Evolutionary conservation across 1,139 yeast species (phyloP), one percentile per base, ranked within the genome.

Genomic region (Sugiyamaella grinbergsii): DNA sequence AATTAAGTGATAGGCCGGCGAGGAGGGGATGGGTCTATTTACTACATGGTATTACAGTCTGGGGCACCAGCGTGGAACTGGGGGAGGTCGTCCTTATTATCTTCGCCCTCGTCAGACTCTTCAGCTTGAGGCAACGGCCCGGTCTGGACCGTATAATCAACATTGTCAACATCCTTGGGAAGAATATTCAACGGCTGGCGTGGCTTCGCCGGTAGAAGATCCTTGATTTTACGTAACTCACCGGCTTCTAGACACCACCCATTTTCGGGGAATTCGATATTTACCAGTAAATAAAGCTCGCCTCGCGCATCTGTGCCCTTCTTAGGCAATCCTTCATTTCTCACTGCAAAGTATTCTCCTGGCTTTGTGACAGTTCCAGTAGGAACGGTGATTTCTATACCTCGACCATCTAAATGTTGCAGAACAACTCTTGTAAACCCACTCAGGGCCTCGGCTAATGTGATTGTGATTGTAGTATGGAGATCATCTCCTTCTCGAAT

Each of bases 271-370:
- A 93, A 93, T 58, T 82, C 88, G 49, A 93, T 81, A 20, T 81
- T 81, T 20, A 89, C 68, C 52, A 78, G 79, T 18, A 93, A 73
- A 60, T 83, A 91, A 60, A 93, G 70, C 65, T 89, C 90, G 22
- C 98, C 98, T 45, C 76, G 74, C 16, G 69, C 62, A 42, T 66
- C 71, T 8, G 70, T 59, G 19, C 70, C 69, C 52, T 72, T 71
- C 4, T 78, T 62, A 0, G 96, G 96, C 95, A 94, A 88, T 1
- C 98, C 98, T 67, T 91, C 97, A 40, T 81, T 80, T 34, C 75
- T 69, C 16, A 93, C 74, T 56, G 82, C 77, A 33, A 93, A 69
- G 54, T 74, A 77, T 55, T 87, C 87, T 13, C 87, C 85, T 0
- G 98, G 98, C 58, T 84, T 78, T 7, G 90, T 65, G 4, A 93